Percentiles rank a stretch among this genome's conserved stretches.
These are phyloP conservation scores for Mallotus nudiflorus DNA, from an alignment of 345 rosid species.

Conservation along the genomic window DNA sequence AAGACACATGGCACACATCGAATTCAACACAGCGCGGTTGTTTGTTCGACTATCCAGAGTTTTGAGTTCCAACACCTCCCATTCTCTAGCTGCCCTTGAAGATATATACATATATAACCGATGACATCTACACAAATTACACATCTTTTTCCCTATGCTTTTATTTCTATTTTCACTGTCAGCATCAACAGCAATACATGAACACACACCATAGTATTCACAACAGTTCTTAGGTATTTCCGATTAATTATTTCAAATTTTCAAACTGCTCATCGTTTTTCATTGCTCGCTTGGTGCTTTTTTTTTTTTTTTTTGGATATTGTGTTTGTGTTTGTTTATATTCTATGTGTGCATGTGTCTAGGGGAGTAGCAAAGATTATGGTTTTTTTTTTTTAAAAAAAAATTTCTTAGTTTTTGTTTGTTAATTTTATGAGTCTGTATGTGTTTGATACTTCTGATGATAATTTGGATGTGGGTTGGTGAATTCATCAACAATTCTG, in stretches of 20 bases:
- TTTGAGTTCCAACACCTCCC: too few species aligned
- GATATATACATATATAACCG: too few species aligned
- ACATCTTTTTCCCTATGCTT: too few species aligned
- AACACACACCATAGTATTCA: not conserved
- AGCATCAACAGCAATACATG: not conserved
- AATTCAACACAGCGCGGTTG: too few species aligned
- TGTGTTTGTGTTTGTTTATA: too few species aligned
- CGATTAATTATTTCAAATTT: too few species aligned
- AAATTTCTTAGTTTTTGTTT: not conserved
- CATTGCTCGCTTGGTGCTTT: too few species aligned
- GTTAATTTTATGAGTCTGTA: not conserved
- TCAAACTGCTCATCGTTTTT: not conserved
- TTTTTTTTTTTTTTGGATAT: not conserved
- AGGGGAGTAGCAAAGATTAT: not conserved
- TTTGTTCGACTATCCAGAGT: too few species aligned
- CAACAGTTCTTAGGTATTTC: constrained; percentile 19
- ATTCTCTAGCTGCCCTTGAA: too few species aligned
- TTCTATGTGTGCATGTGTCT: not conserved
- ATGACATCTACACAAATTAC: too few species aligned
- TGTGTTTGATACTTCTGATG: not conserved
- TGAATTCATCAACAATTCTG: constrained; percentile 1
- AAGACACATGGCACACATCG: too few species aligned
- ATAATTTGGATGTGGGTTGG: not conserved
- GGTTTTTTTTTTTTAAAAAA: not conserved
- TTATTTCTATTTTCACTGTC: constrained; percentile 5